phyloP scores from a whole-genome alignment of 1,139 yeast species.

The Saccharomyces pastorianus region DNA sequence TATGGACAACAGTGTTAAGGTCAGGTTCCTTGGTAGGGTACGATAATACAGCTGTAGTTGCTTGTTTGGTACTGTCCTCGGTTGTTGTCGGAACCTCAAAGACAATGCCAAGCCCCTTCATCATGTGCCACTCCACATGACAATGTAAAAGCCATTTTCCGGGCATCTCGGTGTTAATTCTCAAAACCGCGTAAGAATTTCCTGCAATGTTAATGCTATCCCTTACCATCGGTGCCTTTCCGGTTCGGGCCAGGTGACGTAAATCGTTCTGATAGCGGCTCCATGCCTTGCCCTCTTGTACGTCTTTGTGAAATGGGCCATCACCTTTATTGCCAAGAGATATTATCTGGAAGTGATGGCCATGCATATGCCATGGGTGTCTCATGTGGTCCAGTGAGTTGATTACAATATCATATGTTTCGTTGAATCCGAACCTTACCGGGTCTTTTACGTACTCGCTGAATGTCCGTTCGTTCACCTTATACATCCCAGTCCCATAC shows the following conservation, averaged over 20 bases:
- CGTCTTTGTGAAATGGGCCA: conserved; percentile 37
- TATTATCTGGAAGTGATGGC: conserved; percentile 71
- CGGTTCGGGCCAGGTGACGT: conserved; percentile 14
- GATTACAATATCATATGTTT: conserved; percentile 57
- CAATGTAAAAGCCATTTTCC: conserved; percentile 81
- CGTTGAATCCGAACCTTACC: conserved; percentile 38
- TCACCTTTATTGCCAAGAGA: conserved; percentile 44
- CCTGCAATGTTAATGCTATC: conserved; percentile 59
- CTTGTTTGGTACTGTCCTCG: background rate
- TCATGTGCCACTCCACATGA: conserved; percentile 76
- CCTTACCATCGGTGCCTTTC: conserved; percentile 45
- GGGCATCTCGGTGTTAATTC: conserved; percentile 62
- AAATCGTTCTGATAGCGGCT: conserved; percentile 19
- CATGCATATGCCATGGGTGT: conserved; percentile 93
- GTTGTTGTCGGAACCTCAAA: conserved; percentile 36
- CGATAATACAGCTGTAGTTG: background rate
- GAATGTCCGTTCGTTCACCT: conserved; percentile 20
- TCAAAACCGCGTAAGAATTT: conserved; percentile 47
- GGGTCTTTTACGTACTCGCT: conserved; percentile 19
- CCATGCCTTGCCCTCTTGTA: conserved; percentile 25
- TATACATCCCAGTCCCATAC: conserved; percentile 21
- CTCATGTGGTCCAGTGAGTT: conserved; percentile 75
- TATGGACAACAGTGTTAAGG: background rate
- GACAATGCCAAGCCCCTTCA: conserved; percentile 53
- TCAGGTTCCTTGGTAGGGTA: background rate